Conservation (phyloP, 1,284 basidiomycete species). For the Veloboletus limbatus region DNA sequence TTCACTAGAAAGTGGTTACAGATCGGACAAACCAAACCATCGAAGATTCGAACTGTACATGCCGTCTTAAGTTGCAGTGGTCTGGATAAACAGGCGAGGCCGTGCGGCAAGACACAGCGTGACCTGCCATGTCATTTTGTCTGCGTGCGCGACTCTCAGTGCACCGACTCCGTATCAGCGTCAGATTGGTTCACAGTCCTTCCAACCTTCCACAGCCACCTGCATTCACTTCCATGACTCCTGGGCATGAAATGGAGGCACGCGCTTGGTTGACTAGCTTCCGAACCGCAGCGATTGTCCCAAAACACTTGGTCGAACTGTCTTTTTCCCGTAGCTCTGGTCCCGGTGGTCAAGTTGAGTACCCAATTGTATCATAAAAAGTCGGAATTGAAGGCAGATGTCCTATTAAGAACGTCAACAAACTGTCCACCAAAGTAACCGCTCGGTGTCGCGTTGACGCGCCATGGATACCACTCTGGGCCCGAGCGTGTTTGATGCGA, state of each 20-base stretch:
- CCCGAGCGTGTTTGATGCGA: constrained; percentile 44
- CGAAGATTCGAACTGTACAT: too few relatives aligned
- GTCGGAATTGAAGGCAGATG: background rate
- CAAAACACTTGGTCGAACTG: constrained; percentile 52
- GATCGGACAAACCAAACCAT: too few relatives aligned
- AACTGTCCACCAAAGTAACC: constrained; percentile 75
- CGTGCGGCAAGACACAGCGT: too few relatives aligned
- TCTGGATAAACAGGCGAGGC: too few relatives aligned
- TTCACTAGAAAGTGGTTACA: too few relatives aligned
- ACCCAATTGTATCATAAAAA: background rate
- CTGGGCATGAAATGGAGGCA: constrained; percentile 36
- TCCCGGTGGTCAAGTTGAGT: constrained; percentile 70
- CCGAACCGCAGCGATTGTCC: constrained; percentile 38
- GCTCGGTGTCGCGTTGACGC: constrained; percentile 54
- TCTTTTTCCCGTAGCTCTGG: constrained; percentile 74
- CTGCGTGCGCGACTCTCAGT: constrained; percentile 2
- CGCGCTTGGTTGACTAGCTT: constrained; percentile 53
- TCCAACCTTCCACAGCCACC: constrained; percentile 22
- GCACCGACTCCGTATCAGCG: background rate
- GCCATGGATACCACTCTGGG: constrained; percentile 71
- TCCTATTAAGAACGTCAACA: constrained; percentile 72
- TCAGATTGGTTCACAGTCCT: constrained; percentile 17
- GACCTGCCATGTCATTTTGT: constrained; percentile 1
- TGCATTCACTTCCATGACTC: constrained; percentile 3
- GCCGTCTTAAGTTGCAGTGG: too few relatives aligned